phyloP scores from a whole-genome alignment of 345 rosid genomes.

The Euphorbia lathyris region DNA sequence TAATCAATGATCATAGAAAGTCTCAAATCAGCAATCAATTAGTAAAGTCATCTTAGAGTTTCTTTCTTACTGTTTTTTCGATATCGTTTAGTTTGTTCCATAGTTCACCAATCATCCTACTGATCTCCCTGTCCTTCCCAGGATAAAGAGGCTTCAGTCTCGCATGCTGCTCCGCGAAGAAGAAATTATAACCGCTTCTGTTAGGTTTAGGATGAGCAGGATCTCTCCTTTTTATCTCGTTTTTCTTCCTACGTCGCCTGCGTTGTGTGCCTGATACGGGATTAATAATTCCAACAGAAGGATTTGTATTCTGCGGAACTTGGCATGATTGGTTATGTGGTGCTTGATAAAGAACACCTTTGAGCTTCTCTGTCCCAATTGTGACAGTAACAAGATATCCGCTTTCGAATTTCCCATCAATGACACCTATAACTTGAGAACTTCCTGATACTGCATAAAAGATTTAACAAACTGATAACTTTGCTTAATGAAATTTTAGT shows the following conservation, averaged over 20 bases:
- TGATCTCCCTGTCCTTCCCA: slow-evolving; percentile 91
- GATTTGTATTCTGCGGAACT: slow-evolving; percentile 27
- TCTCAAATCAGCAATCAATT: neutral
- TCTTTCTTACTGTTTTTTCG: slow-evolving; percentile 52
- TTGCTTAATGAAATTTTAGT: neutral
- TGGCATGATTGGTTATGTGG: slow-evolving; percentile 37
- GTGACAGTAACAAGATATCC: slow-evolving; percentile 87
- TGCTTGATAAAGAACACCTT: slow-evolving; percentile 76
- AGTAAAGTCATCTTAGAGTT: neutral
- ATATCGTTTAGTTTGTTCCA: slow-evolving; percentile 76
- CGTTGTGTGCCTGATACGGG: slow-evolving; percentile 49
- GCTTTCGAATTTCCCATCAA: slow-evolving; percentile 86
- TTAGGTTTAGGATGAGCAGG: slow-evolving; percentile 95
- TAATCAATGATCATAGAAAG: neutral
- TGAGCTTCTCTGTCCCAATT: slow-evolving; percentile 71
- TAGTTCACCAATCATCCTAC: slow-evolving; percentile 87
- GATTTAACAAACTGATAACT: neutral
- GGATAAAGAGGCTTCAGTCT: slow-evolving; percentile 89
- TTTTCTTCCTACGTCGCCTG: slow-evolving; percentile 81
- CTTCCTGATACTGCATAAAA: slow-evolving; percentile 28
- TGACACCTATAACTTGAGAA: slow-evolving; percentile 65
- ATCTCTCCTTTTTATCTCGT: slow-evolving; percentile 85
- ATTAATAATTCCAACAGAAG: slow-evolving; percentile 23
- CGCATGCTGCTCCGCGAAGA: slow-evolving; percentile 92
- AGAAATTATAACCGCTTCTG: slow-evolving; percentile 93